These are phyloP conservation scores for Dryas integrifolia DNA, from an alignment of 331 rosid genomes.

Conservation along the genomic window DNA sequence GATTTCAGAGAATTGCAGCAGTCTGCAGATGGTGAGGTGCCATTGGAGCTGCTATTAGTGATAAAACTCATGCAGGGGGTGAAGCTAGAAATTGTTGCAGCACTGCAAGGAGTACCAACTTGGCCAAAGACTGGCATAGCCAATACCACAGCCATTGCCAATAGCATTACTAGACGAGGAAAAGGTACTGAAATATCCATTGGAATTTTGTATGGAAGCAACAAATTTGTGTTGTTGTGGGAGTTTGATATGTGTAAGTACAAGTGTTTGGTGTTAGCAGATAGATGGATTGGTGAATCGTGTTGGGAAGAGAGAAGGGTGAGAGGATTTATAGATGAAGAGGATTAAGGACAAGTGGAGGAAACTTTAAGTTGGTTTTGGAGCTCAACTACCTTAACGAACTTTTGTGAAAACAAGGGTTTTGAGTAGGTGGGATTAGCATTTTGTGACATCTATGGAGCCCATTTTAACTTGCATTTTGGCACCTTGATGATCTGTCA, in stretches of 20 bases:
- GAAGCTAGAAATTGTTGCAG: conserved; percentile 45
- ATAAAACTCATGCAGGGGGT: conserved; percentile 59
- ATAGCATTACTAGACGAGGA: conserved; percentile 20
- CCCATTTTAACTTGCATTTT: conserved; percentile 22
- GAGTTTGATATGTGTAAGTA: not conserved
- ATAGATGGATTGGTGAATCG: conserved; percentile 6
- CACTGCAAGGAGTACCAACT: conserved; percentile 56
- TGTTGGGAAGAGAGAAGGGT: conserved; percentile 14
- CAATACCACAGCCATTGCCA: conserved; percentile 31
- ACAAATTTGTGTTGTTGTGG: not conserved
- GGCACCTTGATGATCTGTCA: not conserved
- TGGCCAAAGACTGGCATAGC: conserved; percentile 45
- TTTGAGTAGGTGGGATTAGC: conserved; percentile 34
- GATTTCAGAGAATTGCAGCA: conserved; percentile 62
- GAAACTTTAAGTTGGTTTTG: conserved; percentile 32
- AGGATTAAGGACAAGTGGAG: not conserved
- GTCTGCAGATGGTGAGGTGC: conserved; percentile 54
- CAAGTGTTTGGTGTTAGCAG: not conserved
- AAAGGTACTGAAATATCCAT: conserved; percentile 38
- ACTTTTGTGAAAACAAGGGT: conserved; percentile 10
- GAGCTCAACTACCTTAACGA: conserved; percentile 46
- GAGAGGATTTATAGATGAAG: conserved; percentile 21
- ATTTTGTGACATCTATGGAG: conserved; percentile 20
- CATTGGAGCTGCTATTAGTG: conserved; percentile 58
- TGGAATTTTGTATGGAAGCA: not conserved